These are phyloP conservation scores for Alternaria dauci DNA, from an alignment of 2,329 filamentous ascomycete genomes.

Conservation along the genomic window DNA sequence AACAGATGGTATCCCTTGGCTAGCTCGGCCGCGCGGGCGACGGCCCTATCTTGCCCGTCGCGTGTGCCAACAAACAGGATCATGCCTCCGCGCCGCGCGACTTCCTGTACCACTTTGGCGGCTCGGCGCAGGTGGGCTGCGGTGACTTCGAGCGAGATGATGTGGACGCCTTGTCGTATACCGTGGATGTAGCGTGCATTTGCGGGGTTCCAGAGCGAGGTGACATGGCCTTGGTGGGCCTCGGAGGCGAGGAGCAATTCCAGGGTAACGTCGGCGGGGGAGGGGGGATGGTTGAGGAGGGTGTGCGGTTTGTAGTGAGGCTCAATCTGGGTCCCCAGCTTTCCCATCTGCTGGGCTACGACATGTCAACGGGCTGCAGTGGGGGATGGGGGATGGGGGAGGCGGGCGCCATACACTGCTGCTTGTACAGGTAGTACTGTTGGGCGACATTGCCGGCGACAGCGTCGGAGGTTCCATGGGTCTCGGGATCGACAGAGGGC, in stretches of 20 bases:
- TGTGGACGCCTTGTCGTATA: conserved; percentile 85
- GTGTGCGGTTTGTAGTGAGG: conserved; percentile 71
- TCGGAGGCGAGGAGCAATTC: conserved; percentile 73
- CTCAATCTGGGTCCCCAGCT: conserved; percentile 51
- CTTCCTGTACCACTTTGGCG: conserved; percentile 88
- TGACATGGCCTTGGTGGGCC: conserved; percentile 79
- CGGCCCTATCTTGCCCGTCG: conserved; percentile 78
- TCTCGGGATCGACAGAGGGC: conserved; percentile 31
- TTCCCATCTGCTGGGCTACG: conserved; percentile 45
- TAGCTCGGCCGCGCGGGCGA: conserved; percentile 81
- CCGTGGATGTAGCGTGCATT: conserved; percentile 96
- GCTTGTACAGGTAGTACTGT: conserved; percentile 55
- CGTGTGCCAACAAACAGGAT: conserved; percentile 92
- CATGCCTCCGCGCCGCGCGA: conserved; percentile 81
- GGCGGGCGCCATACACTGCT: conserved; percentile 44
- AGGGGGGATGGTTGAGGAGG: conserved; percentile 75
- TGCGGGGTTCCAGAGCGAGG: conserved; percentile 90
- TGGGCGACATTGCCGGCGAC: conserved; percentile 42
- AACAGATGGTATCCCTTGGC: conserved; percentile 87
- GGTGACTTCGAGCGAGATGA: conserved; percentile 90
- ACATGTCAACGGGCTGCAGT: conserved; percentile 17
- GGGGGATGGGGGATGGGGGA: neutral
- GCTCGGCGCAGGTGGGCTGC: conserved; percentile 90
- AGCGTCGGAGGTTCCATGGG: conserved; percentile 23
- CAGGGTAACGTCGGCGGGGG: conserved; percentile 81